Conservation (phyloP, 2,329 filamentous ascomycete species). For the Ceratocystis colombiana region DNA sequence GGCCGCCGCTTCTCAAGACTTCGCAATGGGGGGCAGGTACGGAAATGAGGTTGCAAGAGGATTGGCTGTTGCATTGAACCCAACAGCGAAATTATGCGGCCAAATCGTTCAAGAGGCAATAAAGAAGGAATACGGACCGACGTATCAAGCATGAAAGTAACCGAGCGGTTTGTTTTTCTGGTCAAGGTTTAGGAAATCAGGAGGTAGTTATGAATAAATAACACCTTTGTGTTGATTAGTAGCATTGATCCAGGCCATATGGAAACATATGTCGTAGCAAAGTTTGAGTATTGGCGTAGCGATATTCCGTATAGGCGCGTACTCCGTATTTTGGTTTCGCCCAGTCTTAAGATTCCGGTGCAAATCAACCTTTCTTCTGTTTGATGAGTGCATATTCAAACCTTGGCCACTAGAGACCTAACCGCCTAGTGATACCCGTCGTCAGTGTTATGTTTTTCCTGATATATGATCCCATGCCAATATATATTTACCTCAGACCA, state of each 20-base stretch:
- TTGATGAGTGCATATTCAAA: neutral
- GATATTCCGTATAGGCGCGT: neutral
- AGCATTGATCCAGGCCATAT: neutral
- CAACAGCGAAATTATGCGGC: constrained; percentile 59
- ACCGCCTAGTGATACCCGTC: constrained; percentile 27
- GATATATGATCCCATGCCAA: neutral
- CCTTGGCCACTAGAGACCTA: constrained; percentile 24
- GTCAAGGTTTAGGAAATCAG: neutral
- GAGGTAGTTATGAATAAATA: neutral
- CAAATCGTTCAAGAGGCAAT: constrained; percentile 60
- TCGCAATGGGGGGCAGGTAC: constrained; percentile 53
- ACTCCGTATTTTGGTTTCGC: neutral
- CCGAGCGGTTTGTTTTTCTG: neutral
- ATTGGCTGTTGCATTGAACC: constrained; percentile 55
- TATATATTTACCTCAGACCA: constrained; percentile 35
- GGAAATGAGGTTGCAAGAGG: constrained; percentile 56
- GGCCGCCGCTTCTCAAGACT: constrained; percentile 51
- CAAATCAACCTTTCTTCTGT: neutral
- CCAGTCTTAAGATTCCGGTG: neutral
- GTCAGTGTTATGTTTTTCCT: neutral
- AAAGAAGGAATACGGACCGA: constrained; percentile 56
- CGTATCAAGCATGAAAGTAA: constrained; percentile 34
- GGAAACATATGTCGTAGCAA: neutral
- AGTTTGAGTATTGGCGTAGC: neutral
- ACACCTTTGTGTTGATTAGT: neutral